Evolutionary conservation across 805 yeast genomes (phyloP).

Genomic region (Kazachstania taianensis): DNA sequence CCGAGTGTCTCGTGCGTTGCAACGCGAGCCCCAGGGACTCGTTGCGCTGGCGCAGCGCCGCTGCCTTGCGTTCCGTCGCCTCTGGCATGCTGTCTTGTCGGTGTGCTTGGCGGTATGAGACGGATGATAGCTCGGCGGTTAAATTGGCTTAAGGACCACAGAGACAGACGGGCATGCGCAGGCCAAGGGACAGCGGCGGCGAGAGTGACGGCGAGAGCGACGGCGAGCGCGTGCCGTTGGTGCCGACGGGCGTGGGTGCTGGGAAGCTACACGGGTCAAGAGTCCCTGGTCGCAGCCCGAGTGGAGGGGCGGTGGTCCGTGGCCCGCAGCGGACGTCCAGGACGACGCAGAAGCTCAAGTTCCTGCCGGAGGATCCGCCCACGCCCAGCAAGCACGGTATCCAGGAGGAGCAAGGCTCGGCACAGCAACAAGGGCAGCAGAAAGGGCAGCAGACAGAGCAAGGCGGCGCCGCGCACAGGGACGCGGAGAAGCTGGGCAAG

Average conservation of each 20-base stretch:
- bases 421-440: slow-evolving; percentile 65
- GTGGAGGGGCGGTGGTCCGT: slow-evolving; percentile 24
- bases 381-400: too few relatives aligned
- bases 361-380: slow-evolving; percentile 51
- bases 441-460: slow-evolving; percentile 74
- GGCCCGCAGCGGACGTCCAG: slow-evolving; percentile 68
- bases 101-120: too few relatives aligned
- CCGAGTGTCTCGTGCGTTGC: slow-evolving; percentile 62
- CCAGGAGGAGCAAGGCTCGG: neutral
- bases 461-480: slow-evolving; percentile 82
- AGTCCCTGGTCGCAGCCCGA: too few relatives aligned
- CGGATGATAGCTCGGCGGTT: neutral
- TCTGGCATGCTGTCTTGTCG: too few relatives aligned
- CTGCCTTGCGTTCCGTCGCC: slow-evolving; percentile 36
- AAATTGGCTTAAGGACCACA: neutral
- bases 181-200: neutral
- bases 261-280: too few relatives aligned
- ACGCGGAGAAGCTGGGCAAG: slow-evolving; percentile 89
- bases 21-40: slow-evolving; percentile 68
- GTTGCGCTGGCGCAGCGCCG: slow-evolving; percentile 66
- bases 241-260: neutral
- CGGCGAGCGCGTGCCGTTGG: neutral
- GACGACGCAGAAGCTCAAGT: slow-evolving; percentile 61
- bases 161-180: neutral
- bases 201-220: neutral